Conservation (phyloP, 2,329 filamentous ascomycete genomes). For the Hymenoscyphus occultus region DNA sequence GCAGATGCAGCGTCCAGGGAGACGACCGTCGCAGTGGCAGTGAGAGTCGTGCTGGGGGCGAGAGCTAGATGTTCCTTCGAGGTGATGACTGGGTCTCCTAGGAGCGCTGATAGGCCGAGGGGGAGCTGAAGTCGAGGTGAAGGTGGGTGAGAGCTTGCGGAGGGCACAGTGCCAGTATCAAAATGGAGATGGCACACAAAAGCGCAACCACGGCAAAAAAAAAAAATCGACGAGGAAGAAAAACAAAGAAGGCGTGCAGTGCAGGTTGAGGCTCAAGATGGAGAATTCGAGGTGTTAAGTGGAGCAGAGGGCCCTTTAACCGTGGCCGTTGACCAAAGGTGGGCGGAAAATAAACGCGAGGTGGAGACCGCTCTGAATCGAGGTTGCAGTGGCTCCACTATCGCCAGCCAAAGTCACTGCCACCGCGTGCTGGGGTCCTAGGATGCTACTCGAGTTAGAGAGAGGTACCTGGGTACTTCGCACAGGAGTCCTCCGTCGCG, state of each 20-base stretch:
- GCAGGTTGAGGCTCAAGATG: constrained; percentile 26
- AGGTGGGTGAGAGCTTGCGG: neutral
- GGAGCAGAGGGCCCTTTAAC: constrained; percentile 28
- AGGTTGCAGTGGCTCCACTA: constrained; percentile 23
- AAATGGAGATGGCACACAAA: neutral
- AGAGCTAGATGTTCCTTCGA: constrained; percentile 2
- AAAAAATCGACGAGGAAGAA: neutral
- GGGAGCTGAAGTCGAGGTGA: constrained; percentile 3
- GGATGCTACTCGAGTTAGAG: too few relatives aligned
- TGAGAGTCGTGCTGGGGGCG: neutral
- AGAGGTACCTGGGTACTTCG: neutral
- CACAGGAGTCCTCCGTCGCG: neutral
- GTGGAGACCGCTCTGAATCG: constrained; percentile 24
- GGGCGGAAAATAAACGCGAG: constrained; percentile 31
- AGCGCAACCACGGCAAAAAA: neutral
- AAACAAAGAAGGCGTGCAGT: constrained; percentile 6
- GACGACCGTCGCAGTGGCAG: constrained; percentile 1
- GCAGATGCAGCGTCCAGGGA: constrained; percentile 7
- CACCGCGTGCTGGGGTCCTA: too few relatives aligned
- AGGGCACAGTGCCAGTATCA: neutral
- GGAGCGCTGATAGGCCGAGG: constrained; percentile 1
- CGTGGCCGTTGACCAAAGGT: constrained; percentile 20
- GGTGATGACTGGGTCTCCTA: neutral
- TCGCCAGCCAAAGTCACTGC: constrained; percentile 8
- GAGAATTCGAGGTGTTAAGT: constrained; percentile 26